phyloP scores from a whole-genome alignment of 176 grass and related monocot genomes.

The Ampelocalamus luodianensis region DNA sequence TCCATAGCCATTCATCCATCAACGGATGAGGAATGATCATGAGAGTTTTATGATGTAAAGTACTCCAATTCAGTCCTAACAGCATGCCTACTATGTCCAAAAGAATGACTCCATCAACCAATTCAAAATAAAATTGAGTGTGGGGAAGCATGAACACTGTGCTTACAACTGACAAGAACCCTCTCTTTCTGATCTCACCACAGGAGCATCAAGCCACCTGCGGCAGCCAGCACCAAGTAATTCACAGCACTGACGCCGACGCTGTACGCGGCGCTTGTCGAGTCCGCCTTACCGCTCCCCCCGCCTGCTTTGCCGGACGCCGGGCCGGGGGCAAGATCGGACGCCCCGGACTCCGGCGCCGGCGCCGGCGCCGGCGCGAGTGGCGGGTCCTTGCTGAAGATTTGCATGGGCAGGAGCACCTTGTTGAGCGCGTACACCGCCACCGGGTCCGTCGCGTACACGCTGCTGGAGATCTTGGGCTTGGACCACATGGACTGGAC shows the following conservation, averaged over 20 bases:
- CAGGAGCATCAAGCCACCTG: conserved; percentile 44
- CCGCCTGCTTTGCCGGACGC: conserved; percentile 29
- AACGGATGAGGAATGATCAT: conserved; percentile 39
- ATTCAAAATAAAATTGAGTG: conserved; percentile 44
- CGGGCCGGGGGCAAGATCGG: conserved; percentile 58
- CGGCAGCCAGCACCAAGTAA: conserved; percentile 35
- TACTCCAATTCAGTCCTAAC: conserved; percentile 46
- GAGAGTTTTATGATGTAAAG: conserved; percentile 35
- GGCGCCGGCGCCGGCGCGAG: conserved; percentile 68
- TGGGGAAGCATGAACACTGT: conserved; percentile 18
- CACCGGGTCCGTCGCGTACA: conserved; percentile 70
- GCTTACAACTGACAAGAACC: conserved; percentile 30
- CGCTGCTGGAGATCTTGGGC: conserved; percentile 83
- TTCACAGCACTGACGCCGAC: not conserved
- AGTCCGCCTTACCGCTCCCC: conserved; percentile 37
- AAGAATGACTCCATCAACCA: conserved; percentile 57
- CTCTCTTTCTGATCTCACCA: conserved; percentile 30
- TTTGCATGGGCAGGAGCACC: conserved; percentile 78
- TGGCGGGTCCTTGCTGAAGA: conserved; percentile 83
- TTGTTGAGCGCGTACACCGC: conserved; percentile 78
- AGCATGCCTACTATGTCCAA: conserved; percentile 59
- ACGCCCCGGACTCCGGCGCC: conserved; percentile 55
- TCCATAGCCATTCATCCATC: conserved; percentile 18
- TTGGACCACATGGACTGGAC: conserved; percentile 78
- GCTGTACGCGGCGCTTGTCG: conserved; percentile 11